Evolutionary conservation across 345 rosid species (phyloP).

Genomic region (Linum trigynum): DNA sequence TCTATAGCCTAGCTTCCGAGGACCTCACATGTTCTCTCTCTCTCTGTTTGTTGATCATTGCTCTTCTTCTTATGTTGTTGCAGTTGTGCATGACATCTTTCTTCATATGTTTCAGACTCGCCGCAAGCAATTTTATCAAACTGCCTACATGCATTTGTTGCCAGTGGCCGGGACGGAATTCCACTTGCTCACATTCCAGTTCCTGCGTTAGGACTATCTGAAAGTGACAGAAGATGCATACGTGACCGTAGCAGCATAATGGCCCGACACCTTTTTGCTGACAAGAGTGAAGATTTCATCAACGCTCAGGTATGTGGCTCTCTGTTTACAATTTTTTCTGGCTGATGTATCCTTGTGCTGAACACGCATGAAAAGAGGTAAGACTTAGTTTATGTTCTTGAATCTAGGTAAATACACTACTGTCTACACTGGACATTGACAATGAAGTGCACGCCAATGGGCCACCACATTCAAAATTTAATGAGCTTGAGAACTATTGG

Average conservation of each 20-base stretch:
- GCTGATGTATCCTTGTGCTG: not conserved
- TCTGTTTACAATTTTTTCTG: not conserved
- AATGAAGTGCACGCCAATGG: conserved; percentile 55
- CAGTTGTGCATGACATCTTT: not conserved
- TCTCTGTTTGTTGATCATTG: not conserved
- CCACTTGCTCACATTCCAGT: conserved; percentile 83
- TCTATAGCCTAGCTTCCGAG: not conserved
- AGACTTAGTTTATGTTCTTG: not conserved
- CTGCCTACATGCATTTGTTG: conserved; percentile 89
- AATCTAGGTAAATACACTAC: conserved; percentile 70
- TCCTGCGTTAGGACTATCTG: conserved; percentile 77
- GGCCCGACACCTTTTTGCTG: conserved; percentile 93
- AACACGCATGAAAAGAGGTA: not conserved
- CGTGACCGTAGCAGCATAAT: conserved; percentile 98
- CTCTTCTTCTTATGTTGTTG: not conserved
- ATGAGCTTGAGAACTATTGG: conserved; percentile 89
- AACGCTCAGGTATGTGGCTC: conserved; percentile 59
- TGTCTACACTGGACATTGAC: conserved; percentile 90
- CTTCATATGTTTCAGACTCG: conserved; percentile 51
- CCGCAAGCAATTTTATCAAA: conserved; percentile 85
- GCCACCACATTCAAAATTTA: conserved; percentile 60
- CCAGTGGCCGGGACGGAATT: conserved; percentile 68
- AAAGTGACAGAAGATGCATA: conserved; percentile 89
- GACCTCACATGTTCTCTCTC: not conserved
- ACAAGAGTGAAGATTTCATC: conserved; percentile 81